Evolutionary conservation across 805 yeast species (phyloP).

Genomic region (Saturnispora galanensis): DNA sequence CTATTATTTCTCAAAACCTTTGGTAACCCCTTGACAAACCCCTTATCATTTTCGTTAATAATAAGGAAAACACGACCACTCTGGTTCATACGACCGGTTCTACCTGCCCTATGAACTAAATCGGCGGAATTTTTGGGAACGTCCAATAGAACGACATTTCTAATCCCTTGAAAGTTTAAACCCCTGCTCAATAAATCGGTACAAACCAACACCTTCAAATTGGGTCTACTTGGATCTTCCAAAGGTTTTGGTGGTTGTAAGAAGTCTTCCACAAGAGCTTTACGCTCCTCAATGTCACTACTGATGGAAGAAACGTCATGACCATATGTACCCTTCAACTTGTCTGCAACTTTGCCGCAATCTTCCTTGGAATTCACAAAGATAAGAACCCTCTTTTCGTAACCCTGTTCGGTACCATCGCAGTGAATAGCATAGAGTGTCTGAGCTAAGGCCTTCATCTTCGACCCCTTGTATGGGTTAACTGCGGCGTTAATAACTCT

Average conservation of each 20-base stretch:
- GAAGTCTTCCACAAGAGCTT: slow-evolving; percentile 48
- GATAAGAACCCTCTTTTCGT: slow-evolving; percentile 69
- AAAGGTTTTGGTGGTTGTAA: slow-evolving; percentile 47
- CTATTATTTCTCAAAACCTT: slow-evolving; percentile 49
- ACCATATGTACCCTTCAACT: slow-evolving; percentile 38
- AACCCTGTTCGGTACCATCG: slow-evolving; percentile 72
- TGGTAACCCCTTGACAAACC: slow-evolving; percentile 78
- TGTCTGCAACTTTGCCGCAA: slow-evolving; percentile 48
- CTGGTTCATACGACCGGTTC: slow-evolving; percentile 89
- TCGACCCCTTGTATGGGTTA: slow-evolving; percentile 77
- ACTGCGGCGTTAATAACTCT: slow-evolving; percentile 66
- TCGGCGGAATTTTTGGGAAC: slow-evolving; percentile 81
- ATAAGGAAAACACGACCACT: slow-evolving; percentile 81
- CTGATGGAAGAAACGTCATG: slow-evolving; percentile 58
- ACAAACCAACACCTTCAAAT: slow-evolving; percentile 63
- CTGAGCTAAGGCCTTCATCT: slow-evolving; percentile 78
- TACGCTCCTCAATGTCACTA: slow-evolving; percentile 57
- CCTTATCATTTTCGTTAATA: slow-evolving; percentile 54
- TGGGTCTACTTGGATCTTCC: slow-evolving; percentile 24
- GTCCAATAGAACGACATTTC: slow-evolving; percentile 77
- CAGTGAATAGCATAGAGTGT: slow-evolving; percentile 75
- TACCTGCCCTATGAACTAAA: slow-evolving; percentile 81
- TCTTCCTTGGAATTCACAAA: slow-evolving; percentile 72
- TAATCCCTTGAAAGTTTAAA: slow-evolving; percentile 69
- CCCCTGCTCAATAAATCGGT: slow-evolving; percentile 91